Percentiles rank a stretch among this genome's conserved stretches.
These are phyloP conservation scores for Alectoria sarmentosa DNA, from an alignment of 495 filamentous ascomycete genomes.

Conservation along the genomic window DNA sequence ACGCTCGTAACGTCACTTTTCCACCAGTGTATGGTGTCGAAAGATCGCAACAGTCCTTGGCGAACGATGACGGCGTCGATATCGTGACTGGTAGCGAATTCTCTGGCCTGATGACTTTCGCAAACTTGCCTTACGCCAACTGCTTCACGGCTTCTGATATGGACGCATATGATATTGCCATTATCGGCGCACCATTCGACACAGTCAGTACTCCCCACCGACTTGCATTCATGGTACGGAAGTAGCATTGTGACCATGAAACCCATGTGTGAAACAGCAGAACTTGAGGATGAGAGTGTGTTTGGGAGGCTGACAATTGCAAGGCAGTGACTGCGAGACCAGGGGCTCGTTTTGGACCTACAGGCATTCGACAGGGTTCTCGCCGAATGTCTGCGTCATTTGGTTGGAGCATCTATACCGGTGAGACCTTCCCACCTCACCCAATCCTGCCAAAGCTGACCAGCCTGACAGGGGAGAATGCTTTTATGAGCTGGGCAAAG, in stretches of 20 bases:
- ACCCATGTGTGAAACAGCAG: not conserved
- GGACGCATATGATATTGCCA: slow-evolving; percentile 32
- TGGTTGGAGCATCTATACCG: slow-evolving; percentile 40
- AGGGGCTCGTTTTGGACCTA: slow-evolving; percentile 38
- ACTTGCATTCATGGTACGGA: not conserved
- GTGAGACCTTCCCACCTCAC: slow-evolving; percentile 18
- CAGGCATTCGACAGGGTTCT: slow-evolving; percentile 43
- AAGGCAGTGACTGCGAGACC: slow-evolving; percentile 40
- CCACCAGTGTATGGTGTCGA: slow-evolving; percentile 6
- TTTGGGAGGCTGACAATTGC: not conserved
- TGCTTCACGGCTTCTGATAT: slow-evolving; percentile 28
- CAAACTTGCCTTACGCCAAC: slow-evolving; percentile 42
- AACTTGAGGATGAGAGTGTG: not conserved
- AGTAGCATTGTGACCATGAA: not conserved
- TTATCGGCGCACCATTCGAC: slow-evolving; percentile 46
- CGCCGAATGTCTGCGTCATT: slow-evolving; percentile 31
- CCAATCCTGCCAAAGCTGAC: slow-evolving; percentile 9
- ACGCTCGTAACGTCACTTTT: slow-evolving; percentile 7
- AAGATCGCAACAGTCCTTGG: slow-evolving; percentile 5
- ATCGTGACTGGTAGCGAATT: slow-evolving; percentile 24
- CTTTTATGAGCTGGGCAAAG: slow-evolving; percentile 40
- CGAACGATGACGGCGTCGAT: slow-evolving; percentile 10
- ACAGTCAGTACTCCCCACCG: slow-evolving; percentile 28
- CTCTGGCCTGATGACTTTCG: slow-evolving; percentile 44
- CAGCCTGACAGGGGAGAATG: slow-evolving; percentile 31